Conservation (phyloP, 2,329 filamentous ascomycete species). For the Fusarium praegraminearum region DNA sequence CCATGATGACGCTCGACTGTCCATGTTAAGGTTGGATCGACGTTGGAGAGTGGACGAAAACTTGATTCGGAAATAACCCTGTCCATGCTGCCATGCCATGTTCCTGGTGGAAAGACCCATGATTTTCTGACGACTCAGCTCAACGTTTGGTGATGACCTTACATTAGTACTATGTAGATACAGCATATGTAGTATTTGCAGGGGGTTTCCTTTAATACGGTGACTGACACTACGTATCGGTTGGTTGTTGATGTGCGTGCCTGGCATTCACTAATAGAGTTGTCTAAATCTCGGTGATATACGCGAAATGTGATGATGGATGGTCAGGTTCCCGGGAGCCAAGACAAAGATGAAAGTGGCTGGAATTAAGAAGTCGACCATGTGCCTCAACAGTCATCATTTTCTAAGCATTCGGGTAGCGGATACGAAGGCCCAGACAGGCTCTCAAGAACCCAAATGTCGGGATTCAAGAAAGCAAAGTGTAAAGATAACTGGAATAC, state of each 20-base stretch:
- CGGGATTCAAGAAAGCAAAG: conserved; percentile 20
- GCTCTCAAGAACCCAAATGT: conserved; percentile 28
- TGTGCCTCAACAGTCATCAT: conserved; percentile 23
- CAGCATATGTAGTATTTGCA: neutral
- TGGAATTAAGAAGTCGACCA: conserved; percentile 4
- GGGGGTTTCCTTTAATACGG: conserved; percentile 4
- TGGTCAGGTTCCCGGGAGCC: conserved; percentile 23
- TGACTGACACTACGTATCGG: neutral
- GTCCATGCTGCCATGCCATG: conserved; percentile 25
- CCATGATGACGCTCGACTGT: conserved; percentile 31
- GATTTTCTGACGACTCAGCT: conserved; percentile 2
- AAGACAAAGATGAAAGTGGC: conserved; percentile 12
- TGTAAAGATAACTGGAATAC: conserved; percentile 35
- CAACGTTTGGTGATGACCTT: neutral
- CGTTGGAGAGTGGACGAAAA: conserved; percentile 33
- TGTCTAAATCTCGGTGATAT: conserved; percentile 20
- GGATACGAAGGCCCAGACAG: conserved; percentile 34
- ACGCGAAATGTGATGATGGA: conserved; percentile 21
- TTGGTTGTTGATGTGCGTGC: neutral
- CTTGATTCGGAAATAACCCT: conserved; percentile 42
- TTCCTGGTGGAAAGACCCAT: conserved; percentile 22
- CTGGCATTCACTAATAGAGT: neutral
- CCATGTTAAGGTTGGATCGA: conserved; percentile 33
- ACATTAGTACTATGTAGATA: conserved; percentile 1
- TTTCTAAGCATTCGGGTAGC: conserved; percentile 19